Evolutionary conservation across 208 protist species (phyloP).

Genomic region (Trypanosoma conorhini): DNA sequence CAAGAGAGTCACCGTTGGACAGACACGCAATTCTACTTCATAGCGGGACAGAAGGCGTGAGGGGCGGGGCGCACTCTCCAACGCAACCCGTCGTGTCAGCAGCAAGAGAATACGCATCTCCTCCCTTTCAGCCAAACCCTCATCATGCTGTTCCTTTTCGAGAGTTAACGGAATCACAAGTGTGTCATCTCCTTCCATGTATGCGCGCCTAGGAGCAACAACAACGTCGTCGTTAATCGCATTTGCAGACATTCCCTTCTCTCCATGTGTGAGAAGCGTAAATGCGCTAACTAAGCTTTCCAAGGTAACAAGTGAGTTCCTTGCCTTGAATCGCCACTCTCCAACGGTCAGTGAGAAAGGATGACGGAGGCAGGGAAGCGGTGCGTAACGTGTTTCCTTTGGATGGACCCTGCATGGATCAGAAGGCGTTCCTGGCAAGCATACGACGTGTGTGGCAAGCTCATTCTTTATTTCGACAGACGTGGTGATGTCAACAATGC

Average conservation of each 20-base stretch:
- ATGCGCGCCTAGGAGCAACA: slow-evolving; percentile 13
- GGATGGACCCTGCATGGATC: slow-evolving; percentile 14
- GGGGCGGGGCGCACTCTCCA: slow-evolving; percentile 26
- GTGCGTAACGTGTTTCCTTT: slow-evolving; percentile 28
- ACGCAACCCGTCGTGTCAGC: slow-evolving; percentile 23
- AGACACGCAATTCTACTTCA: slow-evolving; percentile 35
- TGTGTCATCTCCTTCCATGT: slow-evolving; percentile 23
- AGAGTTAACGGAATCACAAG: slow-evolving; percentile 33
- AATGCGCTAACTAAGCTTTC: slow-evolving; percentile 22
- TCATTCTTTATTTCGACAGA: slow-evolving; percentile 44
- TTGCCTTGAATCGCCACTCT: slow-evolving; percentile 12
- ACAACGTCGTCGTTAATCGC: not conserved
- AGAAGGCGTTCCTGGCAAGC: slow-evolving; percentile 17
- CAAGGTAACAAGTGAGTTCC: slow-evolving; percentile 20
- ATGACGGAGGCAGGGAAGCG: slow-evolving; percentile 14
- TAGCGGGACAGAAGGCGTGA: slow-evolving; percentile 31
- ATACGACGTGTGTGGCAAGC: slow-evolving; percentile 19
- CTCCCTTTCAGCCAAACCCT: slow-evolving; percentile 1
- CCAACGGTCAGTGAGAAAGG: slow-evolving; percentile 17
- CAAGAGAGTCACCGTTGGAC: slow-evolving; percentile 31
- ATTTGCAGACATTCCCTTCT: not conserved
- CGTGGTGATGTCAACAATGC: slow-evolving; percentile 39
- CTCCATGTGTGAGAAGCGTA: slow-evolving; percentile 10
- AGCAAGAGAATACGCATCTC: slow-evolving; percentile 26
- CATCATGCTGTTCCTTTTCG: not conserved